These are phyloP conservation scores for Leccinum pachyderme DNA, from an alignment of 1,284 basidiomycete genomes.

Conservation along the genomic window DNA sequence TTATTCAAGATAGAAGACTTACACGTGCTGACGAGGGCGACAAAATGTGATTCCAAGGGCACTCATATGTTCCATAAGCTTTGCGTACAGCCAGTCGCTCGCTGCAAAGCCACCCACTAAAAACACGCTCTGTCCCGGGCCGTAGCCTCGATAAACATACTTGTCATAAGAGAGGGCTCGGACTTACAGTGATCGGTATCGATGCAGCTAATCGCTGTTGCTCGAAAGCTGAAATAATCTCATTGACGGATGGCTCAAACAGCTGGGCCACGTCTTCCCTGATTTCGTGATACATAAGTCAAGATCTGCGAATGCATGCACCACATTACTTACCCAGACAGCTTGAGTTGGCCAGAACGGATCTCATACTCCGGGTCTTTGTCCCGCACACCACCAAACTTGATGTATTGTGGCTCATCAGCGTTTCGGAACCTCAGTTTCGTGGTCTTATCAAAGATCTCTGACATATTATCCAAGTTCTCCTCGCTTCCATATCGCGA, in stretches of 20 bases:
- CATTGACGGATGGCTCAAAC: slow-evolving; percentile 46
- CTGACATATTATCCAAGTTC: slow-evolving; percentile 40
- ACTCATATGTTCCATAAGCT: slow-evolving; percentile 35
- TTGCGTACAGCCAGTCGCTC: slow-evolving; percentile 45
- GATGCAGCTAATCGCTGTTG: slow-evolving; percentile 30
- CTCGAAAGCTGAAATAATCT: slow-evolving; percentile 39
- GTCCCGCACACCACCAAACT: slow-evolving; percentile 45
- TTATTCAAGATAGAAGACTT: slow-evolving; percentile 39
- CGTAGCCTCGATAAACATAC: neutral
- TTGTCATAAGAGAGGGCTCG: neutral
- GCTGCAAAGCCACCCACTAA: slow-evolving; percentile 50
- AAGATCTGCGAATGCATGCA: neutral
- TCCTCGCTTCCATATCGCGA: slow-evolving; percentile 30
- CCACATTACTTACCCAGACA: slow-evolving; percentile 37
- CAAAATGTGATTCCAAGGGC: slow-evolving; percentile 13
- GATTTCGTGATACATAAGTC: neutral
- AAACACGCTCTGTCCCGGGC: slow-evolving; percentile 7
- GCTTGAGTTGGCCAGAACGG: slow-evolving; percentile 42
- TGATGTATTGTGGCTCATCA: slow-evolving; percentile 42
- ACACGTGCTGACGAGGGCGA: slow-evolving; percentile 8
- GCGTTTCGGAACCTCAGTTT: slow-evolving; percentile 44
- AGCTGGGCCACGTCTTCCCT: slow-evolving; percentile 41
- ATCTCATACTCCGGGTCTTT: slow-evolving; percentile 44
- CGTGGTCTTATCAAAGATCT: slow-evolving; percentile 47
- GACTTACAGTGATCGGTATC: slow-evolving; percentile 33